A percentile compares a stretch with the other conserved stretches of the same genome.
phyloP scores from a whole-genome alignment of 345 rosid species.

The Gossypium sturtianum region DNA sequence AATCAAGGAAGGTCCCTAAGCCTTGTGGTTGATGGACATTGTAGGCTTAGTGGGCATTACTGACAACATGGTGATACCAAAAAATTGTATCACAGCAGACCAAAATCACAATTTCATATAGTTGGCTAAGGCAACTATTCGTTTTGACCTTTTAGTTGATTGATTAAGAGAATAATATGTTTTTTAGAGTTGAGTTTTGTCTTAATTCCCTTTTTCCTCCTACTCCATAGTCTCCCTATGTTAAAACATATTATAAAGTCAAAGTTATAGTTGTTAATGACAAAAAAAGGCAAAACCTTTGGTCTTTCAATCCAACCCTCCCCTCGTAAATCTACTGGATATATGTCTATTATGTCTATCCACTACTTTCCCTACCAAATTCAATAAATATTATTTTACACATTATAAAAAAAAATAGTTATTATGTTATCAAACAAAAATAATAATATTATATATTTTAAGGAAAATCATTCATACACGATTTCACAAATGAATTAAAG shows the following conservation, averaged over 20 bases:
- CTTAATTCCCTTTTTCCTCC: slow-evolving; percentile 7
- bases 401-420: background rate
- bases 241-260: background rate
- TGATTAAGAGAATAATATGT: slow-evolving; percentile 1
- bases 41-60: too few relatives aligned
- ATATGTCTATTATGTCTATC: background rate
- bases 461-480: too few relatives aligned
- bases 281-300: too few relatives aligned
- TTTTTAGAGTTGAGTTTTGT: slow-evolving; percentile 13
- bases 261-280: background rate
- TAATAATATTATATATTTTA: too few relatives aligned
- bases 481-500: too few relatives aligned
- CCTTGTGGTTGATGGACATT: too few relatives aligned
- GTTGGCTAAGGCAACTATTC: background rate
- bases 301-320: too few relatives aligned
- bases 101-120: background rate
- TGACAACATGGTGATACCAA: too few relatives aligned
- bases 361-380: background rate
- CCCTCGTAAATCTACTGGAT: too few relatives aligned
- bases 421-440: too few relatives aligned
- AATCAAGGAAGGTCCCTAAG: too few relatives aligned
- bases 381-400: background rate
- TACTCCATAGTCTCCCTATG: background rate
- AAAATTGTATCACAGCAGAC: too few relatives aligned
- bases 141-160: slow-evolving; percentile 4